Conservation (phyloP, 2,329 filamentous ascomycete genomes). For the Bretziella fagacearum region DNA sequence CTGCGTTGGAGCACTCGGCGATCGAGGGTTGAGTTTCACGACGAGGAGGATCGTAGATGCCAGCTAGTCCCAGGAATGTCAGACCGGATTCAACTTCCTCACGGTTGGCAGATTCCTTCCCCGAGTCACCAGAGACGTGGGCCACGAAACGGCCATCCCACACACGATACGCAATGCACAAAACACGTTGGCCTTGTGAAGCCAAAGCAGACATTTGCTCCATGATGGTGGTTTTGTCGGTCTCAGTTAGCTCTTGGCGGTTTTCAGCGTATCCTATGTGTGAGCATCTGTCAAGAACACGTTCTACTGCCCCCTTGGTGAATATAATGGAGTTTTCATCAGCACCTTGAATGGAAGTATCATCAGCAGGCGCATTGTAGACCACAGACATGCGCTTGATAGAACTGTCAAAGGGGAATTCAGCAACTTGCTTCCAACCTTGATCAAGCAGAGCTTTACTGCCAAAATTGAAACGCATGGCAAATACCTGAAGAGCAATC, state of each 20-base stretch:
- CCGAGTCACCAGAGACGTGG: slow-evolving; percentile 17
- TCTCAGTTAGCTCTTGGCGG: slow-evolving; percentile 31
- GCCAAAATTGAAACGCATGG: slow-evolving; percentile 46
- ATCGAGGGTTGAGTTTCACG: slow-evolving; percentile 62
- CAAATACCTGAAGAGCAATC: slow-evolving; percentile 59
- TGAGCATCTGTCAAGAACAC: slow-evolving; percentile 39
- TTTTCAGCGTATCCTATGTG: slow-evolving; percentile 28
- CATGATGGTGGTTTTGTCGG: slow-evolving; percentile 33
- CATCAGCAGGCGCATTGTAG: slow-evolving; percentile 36
- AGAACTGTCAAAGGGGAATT: slow-evolving; percentile 63
- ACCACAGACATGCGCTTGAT: slow-evolving; percentile 70
- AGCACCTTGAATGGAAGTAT: slow-evolving; percentile 24
- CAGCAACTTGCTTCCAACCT: slow-evolving; percentile 47
- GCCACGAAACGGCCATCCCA: slow-evolving; percentile 32
- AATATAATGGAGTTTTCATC: slow-evolving; percentile 33
- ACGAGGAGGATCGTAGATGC: slow-evolving; percentile 74
- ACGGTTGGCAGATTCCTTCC: slow-evolving; percentile 32
- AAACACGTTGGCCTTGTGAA: slow-evolving; percentile 52
- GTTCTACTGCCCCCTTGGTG: slow-evolving; percentile 46
- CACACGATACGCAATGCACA: slow-evolving; percentile 51
- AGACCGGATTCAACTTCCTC: slow-evolving; percentile 49
- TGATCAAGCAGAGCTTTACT: slow-evolving; percentile 34
- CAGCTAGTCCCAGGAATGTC: slow-evolving; percentile 62
- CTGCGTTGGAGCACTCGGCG: slow-evolving; percentile 50
- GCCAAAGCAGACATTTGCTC: slow-evolving; percentile 42